Evolutionary conservation across 2,329 filamentous ascomycete species (phyloP), one percentile per base, ranked within the genome.

Genomic region (Cryoendolithus antarcticus): DNA sequence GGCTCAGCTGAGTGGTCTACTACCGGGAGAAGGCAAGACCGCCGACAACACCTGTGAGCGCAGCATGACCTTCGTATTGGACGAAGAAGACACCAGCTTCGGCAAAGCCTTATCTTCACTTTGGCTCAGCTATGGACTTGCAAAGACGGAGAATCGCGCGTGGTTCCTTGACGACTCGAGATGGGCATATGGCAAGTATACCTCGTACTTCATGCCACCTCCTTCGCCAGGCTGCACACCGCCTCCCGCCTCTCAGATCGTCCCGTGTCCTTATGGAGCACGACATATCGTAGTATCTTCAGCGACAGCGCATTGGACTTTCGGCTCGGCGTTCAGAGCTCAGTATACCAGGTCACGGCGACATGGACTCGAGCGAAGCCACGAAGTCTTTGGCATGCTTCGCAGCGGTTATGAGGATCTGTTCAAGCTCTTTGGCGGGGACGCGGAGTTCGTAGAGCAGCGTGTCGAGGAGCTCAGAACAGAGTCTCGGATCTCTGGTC

Each of bases 131-230:
- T 93, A 91, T 55, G 83, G 83, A 3, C 63, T 93, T 39, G 84
- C 86, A 2, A 69, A 80, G 54, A 72, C 77, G 43, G 82, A 93
- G 56, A 74, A 74, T 9, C 70, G 85, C 15, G 69, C 76, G 1
- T 93, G 93, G 60, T 93, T 93, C 62, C 68, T 93, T 45, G 84
- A 93, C 51, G 86, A 93, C 60, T 76, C 80, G 5, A 71, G 80
- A 48, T 93, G 86, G 72, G 78, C 81, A 1, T 91, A 91, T 50
- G 86, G 86, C 7, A 69, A 71, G 37, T 93, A 84, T 54, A 71
- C 70, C 1, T 70, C 75, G 37, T 85, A 83, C 51, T 93, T 93
- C 60, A 64, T 73, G 34, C 62, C 74, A 3, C 80, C 80, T 1
- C 79, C 82, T 0, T 49, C 68, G 2, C 77, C 80, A 2, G 60